Base-by-base conservation (phyloP, 768 basidiomycete genomes). In the Myochromella boudieri region DNA sequence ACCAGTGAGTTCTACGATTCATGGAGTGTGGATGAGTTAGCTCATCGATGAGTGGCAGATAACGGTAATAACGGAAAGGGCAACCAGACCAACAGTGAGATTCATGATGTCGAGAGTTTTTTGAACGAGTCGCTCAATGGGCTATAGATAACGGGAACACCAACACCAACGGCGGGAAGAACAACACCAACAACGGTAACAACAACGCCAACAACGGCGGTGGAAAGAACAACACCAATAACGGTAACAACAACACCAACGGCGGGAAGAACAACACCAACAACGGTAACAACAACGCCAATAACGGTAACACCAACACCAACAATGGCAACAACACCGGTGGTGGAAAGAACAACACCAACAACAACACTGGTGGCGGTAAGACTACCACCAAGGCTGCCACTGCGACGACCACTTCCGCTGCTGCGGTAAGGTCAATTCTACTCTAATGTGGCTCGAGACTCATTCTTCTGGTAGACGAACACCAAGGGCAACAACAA, bases 61-160 rank as follows among this genome's bases (percentile, higher is more conserved):
- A 34, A 34, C 6, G 49, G 51, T 44, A 42, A 56, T 44, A 41
- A 46, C 40, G 31, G 24, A 40, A 44, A 52, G 57, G 29, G 20
- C 32, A 28, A 46, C n/a, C 28, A 38, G 26, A 52, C 37, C 18
- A 54, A 42, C 21, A 37, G 48, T 52, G 21, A 49, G 37, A 6
- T n/a, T 6, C 14, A 6, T 14, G 14, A 6, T 34, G 7, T 6
- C 6, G 14, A 7, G 5, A 34, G 33, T 14, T 6, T 44, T 22
- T 42, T 44, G 11, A 48, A 9, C 14, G n/a, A 38, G 21, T 8
- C n/a, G 14, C 20, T 28, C 8, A 28, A 24, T 44, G 46, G 42
- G 18, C n/a, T n/a, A n/a, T n/a, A n/a, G 44, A 48, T 34, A 29
- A 22, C 33, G 33, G 40, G n/a, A 52, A 38, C 8, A 36, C 21